Conservation (phyloP, 73 alveolate species). For the Blepharisma stoltei region DNA sequence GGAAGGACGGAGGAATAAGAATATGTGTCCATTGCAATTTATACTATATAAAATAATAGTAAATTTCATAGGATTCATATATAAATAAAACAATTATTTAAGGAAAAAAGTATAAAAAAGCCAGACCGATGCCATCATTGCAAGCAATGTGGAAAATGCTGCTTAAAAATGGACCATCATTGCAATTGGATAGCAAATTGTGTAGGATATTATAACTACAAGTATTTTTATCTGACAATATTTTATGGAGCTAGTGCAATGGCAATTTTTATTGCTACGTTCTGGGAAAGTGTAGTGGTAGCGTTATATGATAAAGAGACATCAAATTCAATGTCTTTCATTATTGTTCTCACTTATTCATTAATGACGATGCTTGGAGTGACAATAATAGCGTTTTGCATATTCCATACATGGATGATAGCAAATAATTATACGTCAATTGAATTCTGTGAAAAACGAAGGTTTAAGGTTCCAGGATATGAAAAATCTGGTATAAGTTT, state of each 20-base stretch:
- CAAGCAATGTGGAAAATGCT: slow-evolving; percentile 66
- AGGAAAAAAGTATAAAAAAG: no score
- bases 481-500: no score
- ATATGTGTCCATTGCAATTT: slow-evolving; percentile 54
- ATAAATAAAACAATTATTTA: no score
- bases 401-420: slow-evolving; percentile 54
- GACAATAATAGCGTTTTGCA: slow-evolving; percentile 39
- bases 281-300: slow-evolving; percentile 37
- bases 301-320: slow-evolving; percentile 7
- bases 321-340: slow-evolving; percentile 7
- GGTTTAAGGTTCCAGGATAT: background rate
- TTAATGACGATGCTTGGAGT: slow-evolving; percentile 32
- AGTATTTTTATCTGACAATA: slow-evolving; percentile 17
- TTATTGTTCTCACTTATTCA: slow-evolving; percentile 30
- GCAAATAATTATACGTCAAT: slow-evolving; percentile 46
- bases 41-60: no score
- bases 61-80: no score
- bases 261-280: slow-evolving; percentile 26
- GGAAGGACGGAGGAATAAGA: slow-evolving; percentile 42
- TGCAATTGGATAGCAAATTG: slow-evolving; percentile 87
- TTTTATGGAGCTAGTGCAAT: slow-evolving; percentile 28
- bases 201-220: slow-evolving; percentile 71
- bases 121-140: slow-evolving; percentile 88
- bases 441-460: slow-evolving; percentile 62
- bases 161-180: slow-evolving; percentile 84